Base-by-base conservation (phyloP, 1,139 yeast species). In the Yamadazyma diospyri region DNA sequence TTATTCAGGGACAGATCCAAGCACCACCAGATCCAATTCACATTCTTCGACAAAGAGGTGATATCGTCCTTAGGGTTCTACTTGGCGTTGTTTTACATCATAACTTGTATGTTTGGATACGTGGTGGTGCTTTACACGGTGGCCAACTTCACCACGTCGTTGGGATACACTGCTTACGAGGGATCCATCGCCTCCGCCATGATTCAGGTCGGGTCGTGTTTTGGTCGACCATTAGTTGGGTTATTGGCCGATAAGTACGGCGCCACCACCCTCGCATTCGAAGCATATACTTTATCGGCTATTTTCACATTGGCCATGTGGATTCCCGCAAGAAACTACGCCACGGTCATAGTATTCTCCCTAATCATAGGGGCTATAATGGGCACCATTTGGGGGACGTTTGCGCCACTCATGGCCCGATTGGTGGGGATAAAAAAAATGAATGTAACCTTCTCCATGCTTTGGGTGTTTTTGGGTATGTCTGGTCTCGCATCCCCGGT, bases 401-500 rank as follows among this genome's bases (percentile, higher is more conserved):
- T 53, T 32, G 57, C 66, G 2, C 61, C 65, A 5, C 38, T 58
- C 3, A 20, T 50, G 7, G 63, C 72, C 0, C 47, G 69, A 27
- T 50, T 69, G 10, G 69, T 70, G 29, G 81, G 81, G 0, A 45
- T 76, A 17, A 50, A 59, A 26, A 73, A 72, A 42, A 56, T 76
- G 54, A 71, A 71, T 34, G 65, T 71, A 15, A 60, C 74, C 0
- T 61, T 74, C 53, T 64, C 72, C 6, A 57, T 68, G 54, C 42
- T 69, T 14, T 75, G 80, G 80, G 48, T 62, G 6, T 55, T 67
- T 17, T 46, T 65, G 37, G 81, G 78, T 9, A 36, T 53, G 2
- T 55, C 72, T 13, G 77, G 76, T 1, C 49, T 73, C 26, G 68
- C 60, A 1, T 66, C 79, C 1, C 81, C 81, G 4, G 65, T 75